A percentile compares a stretch with the other conserved stretches of the same genome.
Evolutionary conservation across 75 land plant species (phyloP).

Genomic region (Pinus taeda): DNA sequence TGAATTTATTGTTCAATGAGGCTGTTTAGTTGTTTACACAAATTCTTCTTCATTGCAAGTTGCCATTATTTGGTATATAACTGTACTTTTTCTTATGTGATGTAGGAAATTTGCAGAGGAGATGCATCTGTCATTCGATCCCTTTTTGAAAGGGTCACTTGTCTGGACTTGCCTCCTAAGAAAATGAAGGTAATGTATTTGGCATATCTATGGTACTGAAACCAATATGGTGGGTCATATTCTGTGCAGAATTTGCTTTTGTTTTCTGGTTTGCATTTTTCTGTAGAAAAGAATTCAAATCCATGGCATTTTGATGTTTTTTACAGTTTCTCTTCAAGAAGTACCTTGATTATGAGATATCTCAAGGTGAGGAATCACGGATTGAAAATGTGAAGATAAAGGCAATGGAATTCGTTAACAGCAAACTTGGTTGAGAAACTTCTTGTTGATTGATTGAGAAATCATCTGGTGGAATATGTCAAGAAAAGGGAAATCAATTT

Average conservation of each 20-base stretch:
- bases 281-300: constrained; percentile 2
- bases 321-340: constrained; percentile 89
- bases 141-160: constrained; percentile 85
- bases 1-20: neutral
- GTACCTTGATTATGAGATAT: constrained; percentile 79
- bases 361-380: constrained; percentile 66
- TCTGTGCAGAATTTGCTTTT: neutral
- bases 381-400: constrained; percentile 80
- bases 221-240: neutral
- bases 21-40: neutral
- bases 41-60: neutral
- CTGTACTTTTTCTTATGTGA: too few species aligned
- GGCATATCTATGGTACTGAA: neutral
- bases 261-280: neutral
- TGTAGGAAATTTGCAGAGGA: constrained; percentile 78
- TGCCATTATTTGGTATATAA: too few species aligned
- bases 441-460: neutral
- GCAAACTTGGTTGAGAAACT: constrained; percentile 35
- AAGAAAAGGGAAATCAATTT: too few species aligned
- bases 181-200: constrained; percentile 74
- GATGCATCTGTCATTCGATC: constrained; percentile 70
- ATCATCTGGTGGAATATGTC: too few species aligned
- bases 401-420: constrained; percentile 81
- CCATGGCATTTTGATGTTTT: neutral
- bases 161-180: constrained; percentile 70